phyloP scores from a whole-genome alignment of 169 alveolate genomes.

The Cryptosporidium baileyi region DNA sequence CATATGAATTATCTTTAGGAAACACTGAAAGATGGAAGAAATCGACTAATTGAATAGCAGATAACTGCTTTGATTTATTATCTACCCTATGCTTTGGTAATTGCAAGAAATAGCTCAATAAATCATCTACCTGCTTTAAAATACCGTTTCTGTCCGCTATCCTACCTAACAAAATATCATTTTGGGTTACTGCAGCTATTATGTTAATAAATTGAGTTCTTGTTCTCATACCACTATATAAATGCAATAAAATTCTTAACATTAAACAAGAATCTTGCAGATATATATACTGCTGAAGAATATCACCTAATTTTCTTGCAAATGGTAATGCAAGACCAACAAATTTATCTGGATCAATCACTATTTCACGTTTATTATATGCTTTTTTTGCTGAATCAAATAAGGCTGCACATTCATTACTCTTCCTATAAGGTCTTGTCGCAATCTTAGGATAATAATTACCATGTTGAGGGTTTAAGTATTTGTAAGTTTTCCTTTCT shows the following conservation, averaged over 20 bases:
- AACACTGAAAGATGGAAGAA: constrained; percentile 18
- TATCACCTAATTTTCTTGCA: constrained; percentile 13
- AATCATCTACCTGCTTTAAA: background rate
- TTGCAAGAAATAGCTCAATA: constrained; percentile 6
- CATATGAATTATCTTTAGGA: constrained; percentile 63
- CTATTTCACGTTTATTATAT: background rate
- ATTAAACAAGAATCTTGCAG: constrained; percentile 40
- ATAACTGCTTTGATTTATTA: constrained; percentile 25
- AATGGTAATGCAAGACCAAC: constrained; percentile 36
- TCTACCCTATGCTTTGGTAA: constrained; percentile 52
- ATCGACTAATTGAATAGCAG: constrained; percentile 12
- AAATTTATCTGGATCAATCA: constrained; percentile 13
- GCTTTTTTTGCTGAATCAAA: constrained; percentile 46
- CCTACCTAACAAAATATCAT: constrained; percentile 40
- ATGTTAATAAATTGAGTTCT: constrained; percentile 39
- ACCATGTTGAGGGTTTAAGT: constrained; percentile 30
- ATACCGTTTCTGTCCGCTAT: background rate
- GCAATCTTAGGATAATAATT: constrained; percentile 47
- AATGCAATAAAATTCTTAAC: constrained; percentile 38
- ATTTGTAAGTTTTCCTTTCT: constrained; percentile 8
- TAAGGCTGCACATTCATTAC: constrained; percentile 46
- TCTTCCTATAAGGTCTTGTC: constrained; percentile 38
- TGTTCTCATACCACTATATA: constrained; percentile 63
- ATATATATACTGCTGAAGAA: constrained; percentile 24
- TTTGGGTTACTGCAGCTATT: constrained; percentile 52